Evolutionary conservation across 345 rosid genomes (phyloP), one percentile per base, ranked within the genome.

Genomic region (Melastoma malabathricum): DNA sequence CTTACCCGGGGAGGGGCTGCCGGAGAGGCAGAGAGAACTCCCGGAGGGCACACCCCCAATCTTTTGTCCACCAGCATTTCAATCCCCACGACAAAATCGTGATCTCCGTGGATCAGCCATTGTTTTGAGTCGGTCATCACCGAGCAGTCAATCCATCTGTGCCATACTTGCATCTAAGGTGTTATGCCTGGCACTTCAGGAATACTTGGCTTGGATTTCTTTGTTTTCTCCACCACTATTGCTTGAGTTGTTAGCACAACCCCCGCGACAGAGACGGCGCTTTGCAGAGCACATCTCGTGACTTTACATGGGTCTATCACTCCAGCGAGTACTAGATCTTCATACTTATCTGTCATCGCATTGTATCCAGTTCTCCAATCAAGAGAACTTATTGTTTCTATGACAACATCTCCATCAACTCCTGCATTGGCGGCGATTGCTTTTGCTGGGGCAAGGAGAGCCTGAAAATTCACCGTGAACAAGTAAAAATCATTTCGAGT

Each of bases 221-320:
- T 89, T 57, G 56, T 68, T 54, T 79, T 86, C 44, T 89, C 94
- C 46, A 80, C 86, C 22, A 89, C 34, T 46, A 72, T 76, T n/a
- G 97, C 97, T 81, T 83, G 84, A 46, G 95, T 81, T 27, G 86
- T 86, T 53, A 83, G 77, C 55, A 83, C 70, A 41, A 84, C 44
- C 13, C 86, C 94, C 3, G 94, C 86, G 65, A 90, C 67, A 44
- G 95, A 89, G 59, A 70, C 88, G 6, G 97, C 95, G 55, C 69
- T 83, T 51, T 85, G 83, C 50, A 89, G 78, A 1, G 95, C 95
- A 43, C 83, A 81, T 61, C 88, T 76, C 34, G 86, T 65, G 63
- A 89, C 95, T 59, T 73, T 70, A 51, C 94, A 79, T 51, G 94
- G 90, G 68, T 85, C 95, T 15, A 72, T 68, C 0, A 89, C 74